Evolutionary conservation across 352 stramenopile species (phyloP).

Genomic region (Sclerospora graminicola): DNA sequence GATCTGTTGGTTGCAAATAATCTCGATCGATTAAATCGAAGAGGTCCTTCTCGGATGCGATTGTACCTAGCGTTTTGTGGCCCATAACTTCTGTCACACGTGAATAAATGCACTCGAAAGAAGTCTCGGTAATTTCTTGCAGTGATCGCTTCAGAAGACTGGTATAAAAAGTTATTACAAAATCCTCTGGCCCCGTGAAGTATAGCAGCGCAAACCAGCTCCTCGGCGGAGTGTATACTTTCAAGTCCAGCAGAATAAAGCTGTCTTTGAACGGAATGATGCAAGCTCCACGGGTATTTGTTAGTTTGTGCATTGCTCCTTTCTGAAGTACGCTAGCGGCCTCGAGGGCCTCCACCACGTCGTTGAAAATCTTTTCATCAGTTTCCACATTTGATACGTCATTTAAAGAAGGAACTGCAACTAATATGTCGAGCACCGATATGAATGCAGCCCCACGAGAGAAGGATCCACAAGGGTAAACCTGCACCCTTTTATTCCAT

Average conservation of each 20-base stretch:
- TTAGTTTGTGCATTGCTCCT: constrained; percentile 22
- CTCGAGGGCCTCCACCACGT: constrained; percentile 30
- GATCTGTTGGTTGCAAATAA: constrained; percentile 35
- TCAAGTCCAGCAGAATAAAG: constrained; percentile 56
- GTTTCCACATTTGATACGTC: neutral
- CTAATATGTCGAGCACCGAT: constrained; percentile 64
- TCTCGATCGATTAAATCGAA: constrained; percentile 37
- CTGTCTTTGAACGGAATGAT: constrained; percentile 49
- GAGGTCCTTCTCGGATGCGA: constrained; percentile 52
- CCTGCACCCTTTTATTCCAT: constrained; percentile 33
- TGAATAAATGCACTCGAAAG: constrained; percentile 50
- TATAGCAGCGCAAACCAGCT: constrained; percentile 70
- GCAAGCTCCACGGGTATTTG: constrained; percentile 31
- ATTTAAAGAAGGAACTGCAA: constrained; percentile 18
- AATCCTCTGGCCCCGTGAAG: constrained; percentile 60
- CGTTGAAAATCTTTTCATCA: constrained; percentile 13
- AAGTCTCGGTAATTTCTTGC: constrained; percentile 29
- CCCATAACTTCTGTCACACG: constrained; percentile 23
- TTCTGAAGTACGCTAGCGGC: constrained; percentile 22
- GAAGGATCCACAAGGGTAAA: constrained; percentile 67
- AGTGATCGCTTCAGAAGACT: constrained; percentile 31
- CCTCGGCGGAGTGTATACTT: constrained; percentile 39
- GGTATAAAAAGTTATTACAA: constrained; percentile 35
- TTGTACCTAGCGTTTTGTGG: constrained; percentile 13
- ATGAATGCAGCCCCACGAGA: constrained; percentile 54